Evolutionary conservation across 2,329 filamentous ascomycete species (phyloP).

Genomic region (Fusarium torreyae): DNA sequence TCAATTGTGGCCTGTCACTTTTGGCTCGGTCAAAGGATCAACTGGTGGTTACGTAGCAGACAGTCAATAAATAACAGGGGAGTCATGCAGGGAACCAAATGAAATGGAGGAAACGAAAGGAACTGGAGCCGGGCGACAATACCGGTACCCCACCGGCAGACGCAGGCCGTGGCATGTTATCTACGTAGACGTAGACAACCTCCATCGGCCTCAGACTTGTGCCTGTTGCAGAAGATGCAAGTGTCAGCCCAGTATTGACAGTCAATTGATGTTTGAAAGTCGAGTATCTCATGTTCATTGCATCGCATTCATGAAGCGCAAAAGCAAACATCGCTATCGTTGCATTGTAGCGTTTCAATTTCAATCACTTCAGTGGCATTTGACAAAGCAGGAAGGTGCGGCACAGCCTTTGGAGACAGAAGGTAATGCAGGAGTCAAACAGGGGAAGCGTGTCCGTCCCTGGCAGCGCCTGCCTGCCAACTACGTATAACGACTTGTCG

Average conservation of each 20-base stretch:
- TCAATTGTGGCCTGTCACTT: background rate
- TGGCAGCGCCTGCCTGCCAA: background rate
- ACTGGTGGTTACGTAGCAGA: background rate
- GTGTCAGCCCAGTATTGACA: conserved; percentile 29
- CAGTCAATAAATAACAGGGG: background rate
- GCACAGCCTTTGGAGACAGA: conserved; percentile 9
- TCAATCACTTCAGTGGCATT: background rate
- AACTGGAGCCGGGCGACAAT: background rate
- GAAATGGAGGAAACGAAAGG: conserved; percentile 9
- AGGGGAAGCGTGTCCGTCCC: conserved; percentile 13
- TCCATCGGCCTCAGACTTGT: background rate
- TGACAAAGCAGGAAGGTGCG: conserved; percentile 15
- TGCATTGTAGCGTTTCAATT: background rate
- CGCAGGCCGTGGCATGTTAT: conserved; percentile 31
- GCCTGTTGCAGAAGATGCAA: conserved; percentile 27
- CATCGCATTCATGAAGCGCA: background rate
- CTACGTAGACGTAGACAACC: conserved; percentile 19
- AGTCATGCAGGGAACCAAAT: conserved; percentile 19
- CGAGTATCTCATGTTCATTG: conserved; percentile 8
- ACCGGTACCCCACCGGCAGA: conserved; percentile 23
- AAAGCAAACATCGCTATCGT: background rate
- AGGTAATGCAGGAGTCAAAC: conserved; percentile 6
- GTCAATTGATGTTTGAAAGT: conserved; percentile 8
- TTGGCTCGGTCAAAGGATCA: background rate
- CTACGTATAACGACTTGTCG: background rate